Percentiles rank a stretch among this genome's conserved stretches.
Conservation (phyloP, 331 rosid genomes). For the Acacia concinna region DNA sequence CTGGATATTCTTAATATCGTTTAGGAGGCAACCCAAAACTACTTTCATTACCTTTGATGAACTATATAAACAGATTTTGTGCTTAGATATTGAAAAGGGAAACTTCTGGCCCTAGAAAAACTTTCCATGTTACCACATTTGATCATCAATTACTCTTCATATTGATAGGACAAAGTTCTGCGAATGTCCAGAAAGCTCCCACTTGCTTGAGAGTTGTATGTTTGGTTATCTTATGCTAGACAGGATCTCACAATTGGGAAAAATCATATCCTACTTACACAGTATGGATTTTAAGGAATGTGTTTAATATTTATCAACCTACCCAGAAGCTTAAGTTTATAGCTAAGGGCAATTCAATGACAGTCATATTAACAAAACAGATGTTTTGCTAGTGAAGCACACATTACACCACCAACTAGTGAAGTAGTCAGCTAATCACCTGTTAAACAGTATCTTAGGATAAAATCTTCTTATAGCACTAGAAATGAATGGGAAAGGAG, state of each 20-base stretch:
- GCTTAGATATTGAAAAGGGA: not conserved
- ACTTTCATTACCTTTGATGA: not conserved
- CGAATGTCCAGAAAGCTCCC: not conserved
- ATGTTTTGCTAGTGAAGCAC: not conserved
- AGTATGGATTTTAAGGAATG: not conserved
- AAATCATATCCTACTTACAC: not conserved
- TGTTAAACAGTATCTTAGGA: not conserved
- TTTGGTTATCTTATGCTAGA: not conserved
- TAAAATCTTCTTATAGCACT: not conserved
- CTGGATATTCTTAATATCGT: not conserved
- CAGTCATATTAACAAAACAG: not conserved
- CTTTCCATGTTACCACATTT: not conserved
- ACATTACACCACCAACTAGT: not conserved
- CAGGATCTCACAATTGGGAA: not conserved
- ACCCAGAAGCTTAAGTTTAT: not conserved
- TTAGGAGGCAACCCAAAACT: not conserved
- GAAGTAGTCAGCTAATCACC: not conserved
- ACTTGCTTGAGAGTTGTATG: not conserved
- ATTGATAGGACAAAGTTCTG: not conserved
- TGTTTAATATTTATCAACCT: not conserved
- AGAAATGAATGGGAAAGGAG: not conserved
- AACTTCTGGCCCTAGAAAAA: not conserved
- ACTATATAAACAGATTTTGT: not conserved
- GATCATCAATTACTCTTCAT: not conserved
- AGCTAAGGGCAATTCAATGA: not conserved